Percentiles rank a stretch among this genome's conserved stretches.
These are phyloP conservation scores for Diaporthe sp. DNA, from an alignment of 2,329 filamentous ascomycete genomes.

Conservation along the genomic window DNA sequence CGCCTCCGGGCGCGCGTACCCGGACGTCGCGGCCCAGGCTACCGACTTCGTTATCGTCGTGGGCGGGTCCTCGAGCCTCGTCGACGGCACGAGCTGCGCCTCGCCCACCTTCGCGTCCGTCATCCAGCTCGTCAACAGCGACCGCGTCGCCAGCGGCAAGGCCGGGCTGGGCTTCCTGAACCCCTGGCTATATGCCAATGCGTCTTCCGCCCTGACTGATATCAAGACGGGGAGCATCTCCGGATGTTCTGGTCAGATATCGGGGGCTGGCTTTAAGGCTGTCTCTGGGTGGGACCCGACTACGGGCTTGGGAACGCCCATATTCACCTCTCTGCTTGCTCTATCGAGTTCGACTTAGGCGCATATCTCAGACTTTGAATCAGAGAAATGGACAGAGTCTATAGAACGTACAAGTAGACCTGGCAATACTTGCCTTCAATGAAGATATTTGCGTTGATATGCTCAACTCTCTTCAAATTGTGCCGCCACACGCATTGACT, in stretches of 20 bases:
- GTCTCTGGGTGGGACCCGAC: slow-evolving; percentile 39
- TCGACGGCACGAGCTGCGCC: slow-evolving; percentile 56
- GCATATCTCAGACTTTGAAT: accelerated
- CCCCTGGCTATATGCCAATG: slow-evolving; percentile 43
- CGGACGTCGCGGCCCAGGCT: slow-evolving; percentile 55
- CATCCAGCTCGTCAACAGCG: slow-evolving; percentile 67
- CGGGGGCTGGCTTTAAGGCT: slow-evolving; percentile 39
- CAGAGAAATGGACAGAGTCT: not conserved
- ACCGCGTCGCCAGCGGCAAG: slow-evolving; percentile 60
- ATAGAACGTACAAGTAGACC: not conserved
- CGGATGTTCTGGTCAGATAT: slow-evolving; percentile 32
- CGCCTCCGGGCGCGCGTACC: slow-evolving; percentile 42
- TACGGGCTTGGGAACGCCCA: slow-evolving; percentile 40
- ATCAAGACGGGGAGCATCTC: slow-evolving; percentile 38
- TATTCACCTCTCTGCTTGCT: slow-evolving; percentile 39
- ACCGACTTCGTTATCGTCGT: slow-evolving; percentile 43
- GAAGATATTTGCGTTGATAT: not conserved
- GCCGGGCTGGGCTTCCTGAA: slow-evolving; percentile 59
- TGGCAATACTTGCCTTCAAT: not conserved
- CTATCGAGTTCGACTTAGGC: slow-evolving; percentile 28
- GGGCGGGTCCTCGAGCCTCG: not conserved
- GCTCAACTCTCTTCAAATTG: not conserved
- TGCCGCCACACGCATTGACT: no score
- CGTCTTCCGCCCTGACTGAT: slow-evolving; percentile 44
- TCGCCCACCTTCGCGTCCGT: slow-evolving; percentile 66